Evolutionary conservation across 306 rosid genomes (phyloP), one percentile per base, ranked within the genome.

Genomic region (Vachellia collinsii): DNA sequence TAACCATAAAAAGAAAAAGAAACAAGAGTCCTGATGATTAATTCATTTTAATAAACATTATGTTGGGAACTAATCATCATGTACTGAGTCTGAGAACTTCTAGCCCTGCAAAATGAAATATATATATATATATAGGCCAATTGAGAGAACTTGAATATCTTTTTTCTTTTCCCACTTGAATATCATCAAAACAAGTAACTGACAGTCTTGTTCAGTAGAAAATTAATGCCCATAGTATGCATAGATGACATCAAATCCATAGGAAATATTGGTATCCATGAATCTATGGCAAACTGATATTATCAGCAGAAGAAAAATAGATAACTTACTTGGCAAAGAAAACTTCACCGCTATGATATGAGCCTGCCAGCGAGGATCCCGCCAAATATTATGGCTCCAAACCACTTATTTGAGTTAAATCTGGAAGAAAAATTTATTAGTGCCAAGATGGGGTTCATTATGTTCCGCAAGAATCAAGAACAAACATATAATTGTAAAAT

Each of bases 321-420:
- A 34, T 0, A 41, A 5, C 34, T 9, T 34, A 29, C 13, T 50
- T 29, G 8, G 41, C 11, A 38, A 58, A 42, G 63, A 65, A 87
- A 83, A 75, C 11, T 58, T 73, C 81, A 81, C 86, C 85, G 44
- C 84, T 86, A 90, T 38, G 90, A 85, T 50, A 82, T 70, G 75
- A 92, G 80, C 76, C 80, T 89, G 72, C 94, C 97, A 16, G 91
- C 91, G 11, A 91, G 84, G 85, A 92, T 92, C 82, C 95, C 97
- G 48, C 89, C 84, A 86, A 91, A 94, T 81, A 94, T 80, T 77
- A 94, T 80, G 68, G 94, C 97, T 72, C 98, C 98, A 84, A 88
- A 94, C 97, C 98, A 94, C 88, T 94, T 94, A 86, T 94, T 94
- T 65, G 98, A 94, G 82, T 86, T 86, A 86, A 94, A 94, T 78